A percentile compares a stretch with the other conserved stretches of the same genome.
Evolutionary conservation across 805 yeast genomes (phyloP).

Genomic region (Saccharomycopsis vini): DNA sequence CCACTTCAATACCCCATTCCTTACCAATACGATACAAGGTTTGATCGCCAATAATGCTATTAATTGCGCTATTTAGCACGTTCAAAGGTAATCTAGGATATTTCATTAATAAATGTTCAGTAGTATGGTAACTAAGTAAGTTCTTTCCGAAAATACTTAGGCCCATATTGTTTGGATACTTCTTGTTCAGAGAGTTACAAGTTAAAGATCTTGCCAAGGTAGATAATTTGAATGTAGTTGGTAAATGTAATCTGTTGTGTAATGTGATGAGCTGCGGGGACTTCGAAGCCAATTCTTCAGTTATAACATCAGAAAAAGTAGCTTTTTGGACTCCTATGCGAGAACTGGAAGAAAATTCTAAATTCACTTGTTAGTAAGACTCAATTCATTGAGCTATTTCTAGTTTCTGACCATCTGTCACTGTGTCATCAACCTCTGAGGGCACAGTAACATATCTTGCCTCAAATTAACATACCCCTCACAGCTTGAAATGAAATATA

Average conservation of each 20-base stretch:
- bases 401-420: no score
- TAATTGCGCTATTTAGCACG: conserved; percentile 66
- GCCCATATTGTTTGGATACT: conserved; percentile 65
- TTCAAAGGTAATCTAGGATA: conserved; percentile 88
- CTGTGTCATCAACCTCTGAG: no score
- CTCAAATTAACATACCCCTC: background rate
- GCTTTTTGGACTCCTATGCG: background rate
- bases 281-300: conserved; percentile 44
- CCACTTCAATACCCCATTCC: conserved; percentile 85
- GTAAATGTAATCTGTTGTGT: conserved; percentile 66
- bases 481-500: background rate
- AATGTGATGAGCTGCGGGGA: conserved; percentile 72
- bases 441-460: no score
- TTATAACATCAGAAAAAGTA: conserved; percentile 21
- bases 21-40: conserved; percentile 60
- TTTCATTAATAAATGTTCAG: conserved; percentile 60
- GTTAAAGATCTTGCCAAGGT: conserved; percentile 78
- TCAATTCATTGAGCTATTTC: no score
- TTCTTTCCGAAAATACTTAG: conserved; percentile 76
- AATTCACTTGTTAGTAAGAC: no score
- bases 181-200: conserved; percentile 37
- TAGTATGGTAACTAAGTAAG: conserved; percentile 62
- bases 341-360: background rate
- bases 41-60: conserved; percentile 61
- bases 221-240: conserved; percentile 45